A percentile compares a stretch with the other conserved stretches of the same genome.
phyloP scores from a whole-genome alignment of 768 basidiomycete genomes.

The Suillus lakei region DNA sequence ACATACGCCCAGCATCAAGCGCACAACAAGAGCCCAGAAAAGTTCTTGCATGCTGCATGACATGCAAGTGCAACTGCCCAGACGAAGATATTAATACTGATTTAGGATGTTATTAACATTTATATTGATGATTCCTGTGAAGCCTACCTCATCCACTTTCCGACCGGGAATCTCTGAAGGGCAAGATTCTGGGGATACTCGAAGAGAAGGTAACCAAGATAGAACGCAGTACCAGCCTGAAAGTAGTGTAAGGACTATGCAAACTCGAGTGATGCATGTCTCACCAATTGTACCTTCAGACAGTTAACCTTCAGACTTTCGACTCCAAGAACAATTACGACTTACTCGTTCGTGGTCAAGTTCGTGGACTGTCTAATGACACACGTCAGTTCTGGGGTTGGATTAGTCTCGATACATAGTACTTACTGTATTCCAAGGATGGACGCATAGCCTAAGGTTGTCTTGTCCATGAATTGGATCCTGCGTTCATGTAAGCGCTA shows the following conservation, averaged over 20 bases:
- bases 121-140: background rate
- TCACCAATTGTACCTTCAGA: conserved; percentile 62
- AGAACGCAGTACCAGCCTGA: conserved; percentile 73
- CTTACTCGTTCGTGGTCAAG: conserved; percentile 65
- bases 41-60: conserved; percentile 71
- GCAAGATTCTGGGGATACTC: conserved; percentile 71
- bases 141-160: conserved; percentile 72
- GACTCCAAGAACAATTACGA: background rate
- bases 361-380: conserved; percentile 54
- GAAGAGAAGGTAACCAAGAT: conserved; percentile 65
- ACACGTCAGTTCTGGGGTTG: background rate
- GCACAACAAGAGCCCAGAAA: conserved; percentile 63
- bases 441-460: conserved; percentile 61
- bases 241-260: background rate
- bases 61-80: conserved; percentile 61
- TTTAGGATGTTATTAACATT: background rate
- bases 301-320: background rate
- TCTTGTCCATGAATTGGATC: conserved; percentile 77
- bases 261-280: background rate
- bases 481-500: conserved; percentile 28
- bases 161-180: conserved; percentile 67
- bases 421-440: conserved; percentile 66
- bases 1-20: conserved; percentile 66
- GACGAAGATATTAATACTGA: conserved; percentile 60
- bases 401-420: background rate